Base-by-base conservation (phyloP, 192 early-diverging fungal species). In the Entomortierella beljakovae region DNA sequence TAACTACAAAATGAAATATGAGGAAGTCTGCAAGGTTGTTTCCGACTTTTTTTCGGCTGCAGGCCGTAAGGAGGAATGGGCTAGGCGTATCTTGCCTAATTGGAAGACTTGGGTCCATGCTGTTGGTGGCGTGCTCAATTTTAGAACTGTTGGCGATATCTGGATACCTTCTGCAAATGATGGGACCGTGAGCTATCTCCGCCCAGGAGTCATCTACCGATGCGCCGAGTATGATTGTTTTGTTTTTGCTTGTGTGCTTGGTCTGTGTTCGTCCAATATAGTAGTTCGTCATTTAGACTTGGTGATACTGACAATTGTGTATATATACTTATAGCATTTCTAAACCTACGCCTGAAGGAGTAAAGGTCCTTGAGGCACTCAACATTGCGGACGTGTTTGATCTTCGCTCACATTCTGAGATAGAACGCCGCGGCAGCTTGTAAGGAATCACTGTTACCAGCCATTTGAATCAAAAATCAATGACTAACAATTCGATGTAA, bases 81-180 rank as follows among this genome's bases (percentile, higher is more conserved):
- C 56, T 20, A 46, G 66, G 34, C 64, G 66, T 5, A 50, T 73
- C 31, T 56, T 70, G 1, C 75, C 75, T 15, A 79, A 64, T 18
- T 79, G 75, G 75, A 79, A 70, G 37, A 38, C 75, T 1, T 79
- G 75, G 75, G 75, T 79, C 37, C 58, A 73, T 46, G 80, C 84
- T 71, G 82, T 88, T 4, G 82, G 83, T 2, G 88, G 88, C 7
- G 86, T 89, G 16, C 71, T 81, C 51, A 89, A 89, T 52, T 87
- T 89, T 62, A 76, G 88, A 56, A 87, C 86, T 61, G 60, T 89
- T 22, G 88, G 88, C 52, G 86, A 87, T 37, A 87, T 82, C 66
- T 75, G 84, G 55, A 59, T 87, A 10, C 74, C 73, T 11, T 76
- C 81, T 10, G 52, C 23, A 6, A 34, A 57, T 0, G 80, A 82